A percentile compares a stretch with the other conserved stretches of the same genome.
phyloP scores from a whole-genome alignment of 2,329 filamentous ascomycete species.

The Colletotrichum abscissum region DNA sequence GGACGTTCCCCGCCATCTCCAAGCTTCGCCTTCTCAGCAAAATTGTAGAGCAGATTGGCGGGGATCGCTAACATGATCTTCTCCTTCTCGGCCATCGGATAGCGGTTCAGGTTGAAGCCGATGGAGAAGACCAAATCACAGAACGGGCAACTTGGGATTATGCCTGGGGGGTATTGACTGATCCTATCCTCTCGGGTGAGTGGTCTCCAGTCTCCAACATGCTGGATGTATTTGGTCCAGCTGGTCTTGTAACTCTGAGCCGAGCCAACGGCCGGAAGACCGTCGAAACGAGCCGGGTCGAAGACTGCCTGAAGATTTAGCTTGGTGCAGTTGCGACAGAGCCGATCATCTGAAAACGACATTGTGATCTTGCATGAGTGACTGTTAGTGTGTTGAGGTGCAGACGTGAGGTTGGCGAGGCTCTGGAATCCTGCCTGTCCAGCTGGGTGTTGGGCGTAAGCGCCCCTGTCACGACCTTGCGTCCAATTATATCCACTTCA shows the following conservation, averaged over 20 bases:
- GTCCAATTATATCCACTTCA: neutral
- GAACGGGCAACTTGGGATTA: slow-evolving; percentile 7
- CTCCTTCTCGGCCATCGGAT: neutral
- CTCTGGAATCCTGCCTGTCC: neutral
- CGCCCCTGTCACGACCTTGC: neutral
- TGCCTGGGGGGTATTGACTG: neutral
- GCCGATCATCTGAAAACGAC: slow-evolving; percentile 1
- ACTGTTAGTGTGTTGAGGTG: neutral
- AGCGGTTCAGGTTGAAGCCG: neutral
- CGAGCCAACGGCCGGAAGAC: neutral
- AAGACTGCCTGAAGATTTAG: neutral
- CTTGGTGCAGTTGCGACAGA: slow-evolving; percentile 8
- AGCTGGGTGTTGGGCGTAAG: neutral
- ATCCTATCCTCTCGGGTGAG: neutral
- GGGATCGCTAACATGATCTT: slow-evolving; percentile 9
- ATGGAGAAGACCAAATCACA: slow-evolving; percentile 5
- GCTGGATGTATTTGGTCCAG: slow-evolving; percentile 17
- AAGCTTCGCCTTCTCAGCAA: neutral
- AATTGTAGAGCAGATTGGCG: neutral
- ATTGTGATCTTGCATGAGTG: neutral
- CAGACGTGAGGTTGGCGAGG: neutral
- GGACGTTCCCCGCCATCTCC: neutral
- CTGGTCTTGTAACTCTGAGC: neutral
- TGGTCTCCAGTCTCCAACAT: slow-evolving; percentile 1
- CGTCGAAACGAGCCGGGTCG: neutral